phyloP scores from a whole-genome alignment of 129 eudicot genomes.

The Flaveria sonorensis region DNA sequence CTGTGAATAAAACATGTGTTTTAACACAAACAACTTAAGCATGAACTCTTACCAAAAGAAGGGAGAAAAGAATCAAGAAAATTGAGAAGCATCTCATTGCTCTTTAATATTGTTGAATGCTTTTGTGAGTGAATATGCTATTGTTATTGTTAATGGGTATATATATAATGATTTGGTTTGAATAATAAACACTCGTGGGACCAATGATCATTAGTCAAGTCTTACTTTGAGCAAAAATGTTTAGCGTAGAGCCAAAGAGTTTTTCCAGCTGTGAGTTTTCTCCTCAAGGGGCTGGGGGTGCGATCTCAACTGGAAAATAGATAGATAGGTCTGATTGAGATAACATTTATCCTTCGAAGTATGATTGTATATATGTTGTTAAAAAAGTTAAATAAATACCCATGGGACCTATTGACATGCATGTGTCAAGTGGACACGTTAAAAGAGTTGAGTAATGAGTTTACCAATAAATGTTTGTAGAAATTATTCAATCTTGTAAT shows the following conservation, averaged over 20 bases:
- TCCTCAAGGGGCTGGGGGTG: no score
- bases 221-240: no score
- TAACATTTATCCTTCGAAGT: no score
- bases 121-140: background rate
- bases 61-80: slow-evolving; percentile 32
- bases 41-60: slow-evolving; percentile 33
- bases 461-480: background rate
- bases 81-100: slow-evolving; percentile 34
- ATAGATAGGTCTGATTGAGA: no score
- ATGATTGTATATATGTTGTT: no score
- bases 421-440: background rate
- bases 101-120: background rate
- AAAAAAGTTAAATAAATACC: no score
- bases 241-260: no score
- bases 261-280: no score
- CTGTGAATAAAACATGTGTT: background rate
- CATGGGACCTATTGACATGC: no score
- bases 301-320: no score
- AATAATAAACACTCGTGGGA: background rate
- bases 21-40: background rate
- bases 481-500: background rate
- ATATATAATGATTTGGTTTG: background rate
- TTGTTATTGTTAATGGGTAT: slow-evolving; percentile 4
- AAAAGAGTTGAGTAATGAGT: background rate
- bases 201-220: no score